Conservation (phyloP, 23 red algal species). For the Cyanidium caldarium region DNA sequence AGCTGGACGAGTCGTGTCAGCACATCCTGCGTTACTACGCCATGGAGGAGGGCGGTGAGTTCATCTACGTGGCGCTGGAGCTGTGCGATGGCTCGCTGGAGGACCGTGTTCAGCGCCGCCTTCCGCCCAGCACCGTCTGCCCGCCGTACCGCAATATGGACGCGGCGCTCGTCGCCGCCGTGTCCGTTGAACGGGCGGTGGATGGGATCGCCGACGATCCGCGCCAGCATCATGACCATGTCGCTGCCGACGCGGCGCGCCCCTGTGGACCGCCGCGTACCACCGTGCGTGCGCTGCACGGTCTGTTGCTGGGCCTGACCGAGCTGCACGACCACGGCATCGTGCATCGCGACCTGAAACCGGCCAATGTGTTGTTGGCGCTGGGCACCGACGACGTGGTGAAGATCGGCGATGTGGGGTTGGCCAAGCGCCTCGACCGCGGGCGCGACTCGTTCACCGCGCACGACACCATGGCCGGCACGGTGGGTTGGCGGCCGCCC, state of each 20-base stretch:
- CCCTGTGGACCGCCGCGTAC: conserved; percentile 10
- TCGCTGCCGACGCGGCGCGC: conserved; percentile 5
- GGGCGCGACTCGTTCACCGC: conserved; percentile 48
- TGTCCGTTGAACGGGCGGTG: conserved; percentile 11
- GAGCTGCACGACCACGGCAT: conserved; percentile 74
- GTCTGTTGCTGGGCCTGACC: conserved; percentile 54
- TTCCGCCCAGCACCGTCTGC: conserved; percentile 16
- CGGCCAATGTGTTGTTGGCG: conserved; percentile 64
- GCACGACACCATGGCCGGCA: conserved; percentile 43
- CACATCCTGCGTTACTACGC: conserved; percentile 91
- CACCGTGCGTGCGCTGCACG: conserved; percentile 33
- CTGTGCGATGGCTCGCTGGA: conserved; percentile 57
- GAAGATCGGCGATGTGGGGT: conserved; percentile 89
- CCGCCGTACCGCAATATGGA: too few relatives aligned
- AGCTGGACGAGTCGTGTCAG: conserved; percentile 71
- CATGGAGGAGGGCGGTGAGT: conserved; percentile 91
- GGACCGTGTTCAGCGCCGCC: conserved; percentile 22
- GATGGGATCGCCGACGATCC: conserved; percentile 12
- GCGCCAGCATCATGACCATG: conserved; percentile 4
- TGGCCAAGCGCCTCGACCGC: conserved; percentile 52
- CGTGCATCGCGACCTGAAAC: conserved; percentile 94
- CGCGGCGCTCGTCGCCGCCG: too few relatives aligned
- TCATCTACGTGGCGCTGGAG: conserved; percentile 86
- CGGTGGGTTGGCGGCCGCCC: conserved; percentile 79
- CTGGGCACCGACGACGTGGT: conserved; percentile 10